phyloP scores from a whole-genome alignment of 2,329 filamentous ascomycete species.

The Alternaria solani region DNA sequence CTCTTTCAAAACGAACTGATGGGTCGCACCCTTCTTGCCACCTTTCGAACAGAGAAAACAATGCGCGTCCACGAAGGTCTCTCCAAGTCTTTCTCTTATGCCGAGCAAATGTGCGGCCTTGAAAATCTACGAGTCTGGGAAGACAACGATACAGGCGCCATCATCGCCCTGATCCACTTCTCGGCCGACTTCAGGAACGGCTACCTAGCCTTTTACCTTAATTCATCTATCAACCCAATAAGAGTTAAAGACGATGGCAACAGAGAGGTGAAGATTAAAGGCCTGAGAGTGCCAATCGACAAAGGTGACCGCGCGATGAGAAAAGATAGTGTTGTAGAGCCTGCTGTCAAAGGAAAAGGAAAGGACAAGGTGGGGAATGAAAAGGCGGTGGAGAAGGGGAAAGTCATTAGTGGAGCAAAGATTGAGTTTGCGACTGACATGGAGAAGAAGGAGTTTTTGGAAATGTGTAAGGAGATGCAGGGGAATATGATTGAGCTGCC shows the following conservation, averaged over 20 bases:
- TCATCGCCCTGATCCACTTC: conserved; percentile 57
- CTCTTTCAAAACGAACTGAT: conserved; percentile 58
- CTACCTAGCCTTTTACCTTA: conserved; percentile 57
- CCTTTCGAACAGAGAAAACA: conserved; percentile 55
- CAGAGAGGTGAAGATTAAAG: conserved; percentile 53
- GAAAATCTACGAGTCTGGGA: conserved; percentile 59
- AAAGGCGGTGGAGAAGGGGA: conserved; percentile 44
- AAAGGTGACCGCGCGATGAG: conserved; percentile 21
- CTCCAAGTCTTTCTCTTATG: conserved; percentile 52
- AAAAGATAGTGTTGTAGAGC: conserved; percentile 32
- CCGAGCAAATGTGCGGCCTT: conserved; percentile 59
- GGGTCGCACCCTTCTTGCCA: conserved; percentile 54
- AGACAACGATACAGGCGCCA: conserved; percentile 53
- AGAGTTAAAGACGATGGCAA: conserved; percentile 53
- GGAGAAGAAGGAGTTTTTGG: conserved; percentile 53
- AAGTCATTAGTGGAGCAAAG: conserved; percentile 52
- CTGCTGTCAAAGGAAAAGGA: conserved; percentile 11
- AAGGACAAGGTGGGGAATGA: conserved; percentile 15
- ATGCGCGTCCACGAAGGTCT: conserved; percentile 56
- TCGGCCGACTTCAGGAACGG: conserved; percentile 54
- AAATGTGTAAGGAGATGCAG: conserved; percentile 50
- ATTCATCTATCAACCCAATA: conserved; percentile 49
- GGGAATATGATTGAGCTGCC: conserved; percentile 50
- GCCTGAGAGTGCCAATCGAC: conserved; percentile 49
- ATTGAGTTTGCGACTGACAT: conserved; percentile 56